These are phyloP conservation scores for Taxawa tesnikishii DNA, from an alignment of 2,329 filamentous ascomycete species.

Conservation along the genomic window DNA sequence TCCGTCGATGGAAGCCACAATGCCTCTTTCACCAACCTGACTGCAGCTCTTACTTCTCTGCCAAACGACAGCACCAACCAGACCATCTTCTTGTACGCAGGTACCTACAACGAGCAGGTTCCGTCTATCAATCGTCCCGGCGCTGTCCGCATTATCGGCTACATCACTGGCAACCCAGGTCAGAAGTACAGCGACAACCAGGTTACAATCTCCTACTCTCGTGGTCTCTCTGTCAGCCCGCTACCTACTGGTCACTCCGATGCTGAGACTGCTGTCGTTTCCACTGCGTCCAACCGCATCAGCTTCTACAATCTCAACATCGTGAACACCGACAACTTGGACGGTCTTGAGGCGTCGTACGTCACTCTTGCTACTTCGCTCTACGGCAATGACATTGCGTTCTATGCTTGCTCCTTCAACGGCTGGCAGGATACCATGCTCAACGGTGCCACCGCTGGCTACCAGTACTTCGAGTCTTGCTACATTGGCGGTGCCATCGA, in stretches of 20 bases:
- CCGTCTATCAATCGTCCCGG: slow-evolving; percentile 26
- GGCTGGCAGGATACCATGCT: slow-evolving; percentile 20
- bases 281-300: slow-evolving; percentile 28
- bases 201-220: slow-evolving; percentile 21
- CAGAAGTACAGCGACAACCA: slow-evolving; percentile 23
- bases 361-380: slow-evolving; percentile 20
- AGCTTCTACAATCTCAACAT: slow-evolving; percentile 22
- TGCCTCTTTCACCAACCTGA: slow-evolving; percentile 21
- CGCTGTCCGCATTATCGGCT: slow-evolving; percentile 24
- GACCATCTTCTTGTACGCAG: slow-evolving; percentile 28
- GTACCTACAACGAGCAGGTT: slow-evolving; percentile 30
- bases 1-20: slow-evolving; percentile 20
- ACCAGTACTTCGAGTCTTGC: slow-evolving; percentile 27
- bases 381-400: slow-evolving; percentile 20
- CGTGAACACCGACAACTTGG: slow-evolving; percentile 19
- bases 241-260: slow-evolving; percentile 29
- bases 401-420: slow-evolving; percentile 18
- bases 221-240: slow-evolving; percentile 22
- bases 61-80: slow-evolving; percentile 21
- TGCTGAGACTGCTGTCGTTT: slow-evolving; percentile 29
- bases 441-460: slow-evolving; percentile 16
- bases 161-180: slow-evolving; percentile 20
- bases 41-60: slow-evolving; percentile 23
- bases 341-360: slow-evolving; percentile 17
- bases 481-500: slow-evolving; percentile 30